Evolutionary conservation across 768 basidiomycete species (phyloP).

Genomic region (Suillus cothurnatus): DNA sequence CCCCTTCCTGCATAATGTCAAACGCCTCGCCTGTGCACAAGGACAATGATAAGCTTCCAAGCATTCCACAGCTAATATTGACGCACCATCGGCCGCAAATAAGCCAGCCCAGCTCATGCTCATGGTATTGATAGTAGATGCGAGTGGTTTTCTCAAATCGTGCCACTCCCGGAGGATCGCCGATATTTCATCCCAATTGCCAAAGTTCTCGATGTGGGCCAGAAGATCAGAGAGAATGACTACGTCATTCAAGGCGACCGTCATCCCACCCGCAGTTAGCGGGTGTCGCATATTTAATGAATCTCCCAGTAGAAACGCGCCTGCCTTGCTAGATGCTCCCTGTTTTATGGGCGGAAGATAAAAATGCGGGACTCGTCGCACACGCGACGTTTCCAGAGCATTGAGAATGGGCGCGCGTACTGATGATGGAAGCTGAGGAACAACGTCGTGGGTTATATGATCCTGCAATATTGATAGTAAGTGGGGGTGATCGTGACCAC

Average conservation of each 20-base stretch:
- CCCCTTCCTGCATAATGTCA: background rate
- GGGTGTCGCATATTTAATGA: conserved; percentile 98
- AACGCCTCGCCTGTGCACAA: background rate
- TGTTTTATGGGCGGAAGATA: conserved; percentile 81
- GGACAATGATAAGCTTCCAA: background rate
- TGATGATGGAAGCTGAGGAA: conserved; percentile 72
- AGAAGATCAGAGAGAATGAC: conserved; percentile 67
- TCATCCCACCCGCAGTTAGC: conserved; percentile 94
- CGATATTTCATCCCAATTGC: conserved; percentile 51
- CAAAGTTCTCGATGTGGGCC: conserved; percentile 36
- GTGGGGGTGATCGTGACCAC: conserved; percentile 7
- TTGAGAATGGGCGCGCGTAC: conserved; percentile 60
- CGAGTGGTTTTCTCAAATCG: conserved; percentile 75
- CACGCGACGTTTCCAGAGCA: conserved; percentile 71
- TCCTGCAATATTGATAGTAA: conserved; percentile 37
- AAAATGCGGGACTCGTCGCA: conserved; percentile 88
- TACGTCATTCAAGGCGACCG: conserved; percentile 83
- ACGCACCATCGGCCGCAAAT: conserved; percentile 85
- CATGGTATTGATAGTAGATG: conserved; percentile 83
- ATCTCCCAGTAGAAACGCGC: conserved; percentile 82
- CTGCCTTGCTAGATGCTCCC: conserved; percentile 48
- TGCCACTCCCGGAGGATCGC: conserved; percentile 66
- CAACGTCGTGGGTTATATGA: conserved; percentile 65
- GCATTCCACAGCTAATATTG: background rate
- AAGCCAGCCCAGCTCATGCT: conserved; percentile 88